These are phyloP conservation scores for Stemphylium lycopersici DNA, from an alignment of 2,329 filamentous ascomycete species.

Conservation along the genomic window DNA sequence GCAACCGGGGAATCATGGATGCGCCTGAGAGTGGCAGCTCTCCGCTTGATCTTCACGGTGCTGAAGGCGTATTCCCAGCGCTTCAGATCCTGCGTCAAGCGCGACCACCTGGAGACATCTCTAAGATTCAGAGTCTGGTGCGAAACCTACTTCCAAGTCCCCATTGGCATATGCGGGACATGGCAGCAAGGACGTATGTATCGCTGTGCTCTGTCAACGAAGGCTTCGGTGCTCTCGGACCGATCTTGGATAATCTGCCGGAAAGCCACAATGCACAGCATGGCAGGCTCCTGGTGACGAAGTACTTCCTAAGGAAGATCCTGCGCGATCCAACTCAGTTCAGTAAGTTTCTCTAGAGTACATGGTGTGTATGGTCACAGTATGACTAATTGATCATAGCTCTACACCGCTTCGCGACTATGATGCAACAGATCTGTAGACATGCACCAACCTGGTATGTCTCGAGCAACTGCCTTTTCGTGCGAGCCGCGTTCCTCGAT, in stretches of 20 bases:
- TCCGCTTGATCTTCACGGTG: slow-evolving; percentile 44
- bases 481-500: slow-evolving; percentile 47
- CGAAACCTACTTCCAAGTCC: slow-evolving; percentile 68
- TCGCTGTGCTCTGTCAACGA: slow-evolving; percentile 39
- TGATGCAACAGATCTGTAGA: slow-evolving; percentile 28
- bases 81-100: slow-evolving; percentile 80
- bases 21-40: slow-evolving; percentile 27
- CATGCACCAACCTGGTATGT: slow-evolving; percentile 23
- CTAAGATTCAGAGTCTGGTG: slow-evolving; percentile 64
- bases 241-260: slow-evolving; percentile 23
- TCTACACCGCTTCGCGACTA: slow-evolving; percentile 18
- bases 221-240: slow-evolving; percentile 26
- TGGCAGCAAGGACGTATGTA: slow-evolving; percentile 73
- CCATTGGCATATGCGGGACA: slow-evolving; percentile 82
- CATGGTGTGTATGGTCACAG: background rate
- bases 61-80: slow-evolving; percentile 79
- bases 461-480: slow-evolving; percentile 38
- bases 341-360: slow-evolving; percentile 13
- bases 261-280: slow-evolving; percentile 36
- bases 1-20: slow-evolving; percentile 35
- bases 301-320: slow-evolving; percentile 39
- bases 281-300: slow-evolving; percentile 38
- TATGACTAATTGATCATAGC: slow-evolving; percentile 17
- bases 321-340: slow-evolving; percentile 16
- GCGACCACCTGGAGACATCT: slow-evolving; percentile 65